Conservation (phyloP, 768 basidiomycete genomes). For the Lyophyllum atratum region DNA sequence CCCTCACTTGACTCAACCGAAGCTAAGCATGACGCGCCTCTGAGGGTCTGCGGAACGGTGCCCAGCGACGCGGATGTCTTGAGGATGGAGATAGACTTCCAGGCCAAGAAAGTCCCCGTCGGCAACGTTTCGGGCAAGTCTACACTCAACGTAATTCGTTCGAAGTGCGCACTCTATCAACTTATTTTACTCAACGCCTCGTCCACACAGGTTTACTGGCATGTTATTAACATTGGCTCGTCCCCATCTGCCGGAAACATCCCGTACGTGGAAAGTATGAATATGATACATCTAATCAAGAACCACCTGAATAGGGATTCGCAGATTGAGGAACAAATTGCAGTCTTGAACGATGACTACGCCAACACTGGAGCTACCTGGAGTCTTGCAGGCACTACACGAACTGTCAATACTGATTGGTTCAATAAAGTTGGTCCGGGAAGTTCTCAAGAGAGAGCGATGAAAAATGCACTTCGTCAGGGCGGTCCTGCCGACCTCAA, state of each 20-base stretch:
- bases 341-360: constrained; percentile 45
- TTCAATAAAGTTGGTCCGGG: constrained; percentile 43
- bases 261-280: constrained; percentile 30
- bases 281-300: constrained; percentile 1
- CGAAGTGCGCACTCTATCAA: background rate
- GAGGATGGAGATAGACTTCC: constrained; percentile 42
- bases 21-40: background rate
- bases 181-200: background rate
- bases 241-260: constrained; percentile 40
- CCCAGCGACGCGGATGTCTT: constrained; percentile 36
- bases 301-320: constrained; percentile 30
- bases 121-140: constrained; percentile 8
- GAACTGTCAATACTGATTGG: constrained; percentile 48
- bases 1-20: background rate
- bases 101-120: constrained; percentile 35
- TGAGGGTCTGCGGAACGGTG: constrained; percentile 41
- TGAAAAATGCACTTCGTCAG: constrained; percentile 48
- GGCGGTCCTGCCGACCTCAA: constrained; percentile 45
- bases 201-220: constrained; percentile 36
- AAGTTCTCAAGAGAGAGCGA: constrained; percentile 38
- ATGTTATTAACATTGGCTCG: constrained; percentile 33
- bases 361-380: constrained; percentile 37
- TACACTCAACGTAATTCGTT: constrained; percentile 19
- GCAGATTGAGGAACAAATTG: constrained; percentile 38
- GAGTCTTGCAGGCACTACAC: constrained; percentile 40